These are phyloP conservation scores for Fusarium nodosum DNA, from an alignment of 2,329 filamentous ascomycete species.

Conservation along the genomic window DNA sequence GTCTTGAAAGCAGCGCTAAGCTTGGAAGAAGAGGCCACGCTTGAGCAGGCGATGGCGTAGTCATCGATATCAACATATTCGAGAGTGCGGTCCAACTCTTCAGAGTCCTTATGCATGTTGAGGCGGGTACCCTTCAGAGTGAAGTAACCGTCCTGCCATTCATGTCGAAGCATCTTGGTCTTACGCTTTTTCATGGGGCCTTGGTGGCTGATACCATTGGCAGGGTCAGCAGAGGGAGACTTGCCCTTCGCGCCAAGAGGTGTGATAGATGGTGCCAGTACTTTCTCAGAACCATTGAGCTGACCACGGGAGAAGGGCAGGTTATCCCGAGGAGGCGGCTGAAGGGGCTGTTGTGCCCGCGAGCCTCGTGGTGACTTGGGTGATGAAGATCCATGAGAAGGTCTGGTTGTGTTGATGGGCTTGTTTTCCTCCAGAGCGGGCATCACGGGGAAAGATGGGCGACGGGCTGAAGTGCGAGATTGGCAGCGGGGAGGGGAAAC, in stretches of 20 bases:
- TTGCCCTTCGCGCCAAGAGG: constrained; percentile 49
- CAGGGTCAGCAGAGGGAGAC: constrained; percentile 52
- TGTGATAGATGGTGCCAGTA: constrained; percentile 58
- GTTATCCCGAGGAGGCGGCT: constrained; percentile 67
- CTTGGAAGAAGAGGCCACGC: constrained; percentile 80
- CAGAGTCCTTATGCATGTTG: constrained; percentile 78
- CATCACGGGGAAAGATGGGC: constrained; percentile 77
- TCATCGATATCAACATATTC: constrained; percentile 90
- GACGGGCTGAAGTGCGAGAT: constrained; percentile 70
- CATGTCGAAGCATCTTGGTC: constrained; percentile 87
- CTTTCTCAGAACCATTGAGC: constrained; percentile 61
- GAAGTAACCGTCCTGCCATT: constrained; percentile 95
- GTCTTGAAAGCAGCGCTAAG: constrained; percentile 89
- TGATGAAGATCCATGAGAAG: constrained; percentile 51
- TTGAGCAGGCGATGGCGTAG: constrained; percentile 88
- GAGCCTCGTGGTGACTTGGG: constrained; percentile 56
- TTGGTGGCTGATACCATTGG: constrained; percentile 74
- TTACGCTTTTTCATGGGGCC: constrained; percentile 97
- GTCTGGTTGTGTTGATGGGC: constrained; percentile 56
- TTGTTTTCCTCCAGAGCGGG: constrained; percentile 77
- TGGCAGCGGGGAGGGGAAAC: constrained; percentile 61
- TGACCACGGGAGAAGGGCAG: constrained; percentile 70
- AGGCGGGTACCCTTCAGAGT: constrained; percentile 82
- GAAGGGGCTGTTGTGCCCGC: constrained; percentile 57
- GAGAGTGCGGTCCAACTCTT: constrained; percentile 68